Conservation (phyloP, 1,139 yeast genomes). For the Taphrina communis region DNA sequence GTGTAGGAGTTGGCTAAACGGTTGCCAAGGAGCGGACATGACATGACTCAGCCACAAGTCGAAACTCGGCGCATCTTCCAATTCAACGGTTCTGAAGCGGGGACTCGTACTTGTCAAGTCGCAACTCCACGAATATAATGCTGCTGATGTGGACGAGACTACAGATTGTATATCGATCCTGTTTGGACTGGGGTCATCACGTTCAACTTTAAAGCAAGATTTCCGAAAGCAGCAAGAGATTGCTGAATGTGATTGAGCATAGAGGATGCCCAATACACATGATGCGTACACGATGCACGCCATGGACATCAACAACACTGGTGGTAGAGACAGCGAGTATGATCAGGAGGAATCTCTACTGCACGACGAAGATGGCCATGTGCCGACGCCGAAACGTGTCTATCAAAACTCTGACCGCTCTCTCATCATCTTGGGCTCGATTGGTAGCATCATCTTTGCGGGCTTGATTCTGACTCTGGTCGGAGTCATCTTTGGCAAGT, state of each 20-base stretch:
- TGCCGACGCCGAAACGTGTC: constrained; percentile 15
- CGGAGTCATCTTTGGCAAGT: constrained; percentile 5
- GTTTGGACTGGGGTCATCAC: too few relatives aligned
- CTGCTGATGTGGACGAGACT: not conserved
- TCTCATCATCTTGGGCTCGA: constrained; percentile 15
- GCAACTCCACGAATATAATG: not conserved
- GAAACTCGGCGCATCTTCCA: too few relatives aligned
- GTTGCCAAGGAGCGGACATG: constrained; percentile 7
- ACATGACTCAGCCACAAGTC: not conserved
- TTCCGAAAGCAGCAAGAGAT: too few relatives aligned
- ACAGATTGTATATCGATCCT: too few relatives aligned
- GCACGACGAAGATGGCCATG: constrained; percentile 10
- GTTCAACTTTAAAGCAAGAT: too few relatives aligned
- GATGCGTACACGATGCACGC: constrained; percentile 12
- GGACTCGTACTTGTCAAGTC: not conserved
- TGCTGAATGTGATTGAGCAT: not conserved
- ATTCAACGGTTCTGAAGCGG: too few relatives aligned
- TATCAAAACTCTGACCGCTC: constrained; percentile 25
- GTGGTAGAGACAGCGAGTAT: not conserved
- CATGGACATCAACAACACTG: constrained; percentile 9
- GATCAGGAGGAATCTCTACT: constrained; percentile 25
- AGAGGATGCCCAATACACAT: constrained; percentile 4
- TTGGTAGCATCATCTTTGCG: constrained; percentile 16
- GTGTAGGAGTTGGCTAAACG: not conserved
- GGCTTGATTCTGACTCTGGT: constrained; percentile 10